phyloP scores from a whole-genome alignment of 108 stramenopile species.

The Aurantiochytrium sp. region DNA sequence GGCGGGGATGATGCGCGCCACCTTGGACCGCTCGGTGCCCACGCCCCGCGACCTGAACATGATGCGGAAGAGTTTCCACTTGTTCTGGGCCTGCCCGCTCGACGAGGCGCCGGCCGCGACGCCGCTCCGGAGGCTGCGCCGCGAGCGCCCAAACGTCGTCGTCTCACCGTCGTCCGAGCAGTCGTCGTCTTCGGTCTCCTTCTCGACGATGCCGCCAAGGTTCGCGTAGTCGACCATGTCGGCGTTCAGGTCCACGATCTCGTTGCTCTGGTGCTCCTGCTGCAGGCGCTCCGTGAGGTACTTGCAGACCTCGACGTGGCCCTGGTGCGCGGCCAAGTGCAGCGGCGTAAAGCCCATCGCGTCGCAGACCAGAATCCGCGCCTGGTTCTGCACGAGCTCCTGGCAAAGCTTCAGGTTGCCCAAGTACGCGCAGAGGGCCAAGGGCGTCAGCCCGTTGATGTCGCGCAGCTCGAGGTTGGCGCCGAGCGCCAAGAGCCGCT shows the following conservation, averaged over 20 bases:
- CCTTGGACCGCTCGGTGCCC: not conserved
- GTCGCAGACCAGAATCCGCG: not conserved
- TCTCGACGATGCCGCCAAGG: not conserved
- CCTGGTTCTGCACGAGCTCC: not conserved
- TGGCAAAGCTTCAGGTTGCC: constrained; percentile 8
- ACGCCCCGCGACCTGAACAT: not conserved
- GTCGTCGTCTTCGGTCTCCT: not conserved
- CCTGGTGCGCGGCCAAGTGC: not conserved
- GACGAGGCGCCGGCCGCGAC: no score
- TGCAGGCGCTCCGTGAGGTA: constrained; percentile 21
- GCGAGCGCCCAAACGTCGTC: no score
- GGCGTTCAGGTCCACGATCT: constrained; percentile 16
- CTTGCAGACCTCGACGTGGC: constrained; percentile 15
- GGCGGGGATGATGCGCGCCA: not conserved
- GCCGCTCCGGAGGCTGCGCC: no score
- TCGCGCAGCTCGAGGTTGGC: constrained; percentile 21
- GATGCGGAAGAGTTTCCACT: not conserved
- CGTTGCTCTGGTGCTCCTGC: not conserved
- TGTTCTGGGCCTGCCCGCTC: not conserved
- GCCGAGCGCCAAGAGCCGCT: not conserved
- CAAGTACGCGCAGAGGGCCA: not conserved
- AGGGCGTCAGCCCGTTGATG: not conserved
- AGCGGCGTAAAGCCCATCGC: constrained; percentile 23
- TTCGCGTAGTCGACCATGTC: not conserved
- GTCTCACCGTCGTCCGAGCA: no score